Evolutionary conservation across 2,329 filamentous ascomycete genomes (phyloP), one percentile per base, ranked within the genome.

Genomic region (Alternaria infectoria): DNA sequence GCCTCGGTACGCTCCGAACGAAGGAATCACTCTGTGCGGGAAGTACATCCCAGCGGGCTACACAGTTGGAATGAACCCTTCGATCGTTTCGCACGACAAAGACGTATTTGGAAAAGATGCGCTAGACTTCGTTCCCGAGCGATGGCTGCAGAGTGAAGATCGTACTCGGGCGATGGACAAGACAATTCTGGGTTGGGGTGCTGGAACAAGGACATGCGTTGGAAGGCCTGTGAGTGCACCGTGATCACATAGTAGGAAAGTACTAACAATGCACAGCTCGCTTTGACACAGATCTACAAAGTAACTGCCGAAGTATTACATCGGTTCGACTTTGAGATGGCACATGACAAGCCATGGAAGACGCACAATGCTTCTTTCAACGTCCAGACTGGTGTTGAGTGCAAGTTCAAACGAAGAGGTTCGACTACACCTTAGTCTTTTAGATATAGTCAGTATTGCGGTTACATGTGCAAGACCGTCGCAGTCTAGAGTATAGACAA

Each of bases 31-130:
- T 43, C 88, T 93, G 54, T 84, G 85, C 1, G 90, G 89, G 1
- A 78, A 83, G 15, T 85, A 84, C 59, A 83, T 93, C 21, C 86
- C 86, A 9, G 90, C 87, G 1, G 91, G 91, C 3, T 92, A 90
- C 0, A 89, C 90, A 62, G 90, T 93, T 0, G 91, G 91, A 5
- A 90, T 88, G 73, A 92, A 88, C 57, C 88, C 91, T 0, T 93
- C 90, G 88, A 91, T 61, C 40, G 52, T 57, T 23, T 79, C 45
- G 17, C 58, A 50, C 15, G 52, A 61, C 32, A 50, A 13, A 11
- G 17, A 47, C 30, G 15, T 61, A 17, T 61, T 57, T 32, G 58
- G 58, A 21, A 26, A 40, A 8, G 45, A 61, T 28, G 43, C 52
- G 32, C 58, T 44, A 5, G 52, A 61, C 4, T 61, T 57, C 23